phyloP scores from a whole-genome alignment of 257 asterid species.

The Solanum piurae region DNA sequence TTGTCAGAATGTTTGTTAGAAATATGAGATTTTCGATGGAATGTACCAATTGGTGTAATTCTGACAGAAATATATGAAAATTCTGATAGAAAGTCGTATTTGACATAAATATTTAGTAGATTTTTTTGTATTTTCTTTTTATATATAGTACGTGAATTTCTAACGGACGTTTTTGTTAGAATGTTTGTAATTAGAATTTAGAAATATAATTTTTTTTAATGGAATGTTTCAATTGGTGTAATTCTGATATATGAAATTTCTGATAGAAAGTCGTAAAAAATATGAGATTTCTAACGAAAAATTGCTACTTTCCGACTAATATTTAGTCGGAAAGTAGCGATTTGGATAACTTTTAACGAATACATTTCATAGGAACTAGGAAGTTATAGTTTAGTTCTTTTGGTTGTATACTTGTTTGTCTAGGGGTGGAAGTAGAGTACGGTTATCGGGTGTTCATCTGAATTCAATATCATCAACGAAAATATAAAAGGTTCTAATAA shows the following conservation, averaged over 20 bases:
- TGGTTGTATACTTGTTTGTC: background rate
- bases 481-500: background rate
- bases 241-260: background rate
- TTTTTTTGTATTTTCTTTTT: too few relatives aligned
- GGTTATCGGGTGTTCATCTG: accelerated
- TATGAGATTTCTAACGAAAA: background rate
- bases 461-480: accelerated
- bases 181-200: too few relatives aligned
- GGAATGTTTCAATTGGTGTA: background rate
- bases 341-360: too few relatives aligned
- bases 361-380: background rate
- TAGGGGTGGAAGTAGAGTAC: background rate
- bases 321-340: too few relatives aligned
- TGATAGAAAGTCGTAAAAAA: background rate
- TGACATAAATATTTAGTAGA: too few relatives aligned
- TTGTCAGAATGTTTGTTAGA: background rate
- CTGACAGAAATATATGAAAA: background rate
- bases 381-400: background rate
- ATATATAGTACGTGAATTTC: background rate
- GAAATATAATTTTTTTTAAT: too few relatives aligned
- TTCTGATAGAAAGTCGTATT: background rate
- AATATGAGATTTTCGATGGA: background rate
- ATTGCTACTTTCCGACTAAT: too few relatives aligned
- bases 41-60: background rate
- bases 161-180: too few relatives aligned